phyloP scores from a whole-genome alignment of 2,329 filamentous ascomycete species.

The Aspergillus ibericus region DNA sequence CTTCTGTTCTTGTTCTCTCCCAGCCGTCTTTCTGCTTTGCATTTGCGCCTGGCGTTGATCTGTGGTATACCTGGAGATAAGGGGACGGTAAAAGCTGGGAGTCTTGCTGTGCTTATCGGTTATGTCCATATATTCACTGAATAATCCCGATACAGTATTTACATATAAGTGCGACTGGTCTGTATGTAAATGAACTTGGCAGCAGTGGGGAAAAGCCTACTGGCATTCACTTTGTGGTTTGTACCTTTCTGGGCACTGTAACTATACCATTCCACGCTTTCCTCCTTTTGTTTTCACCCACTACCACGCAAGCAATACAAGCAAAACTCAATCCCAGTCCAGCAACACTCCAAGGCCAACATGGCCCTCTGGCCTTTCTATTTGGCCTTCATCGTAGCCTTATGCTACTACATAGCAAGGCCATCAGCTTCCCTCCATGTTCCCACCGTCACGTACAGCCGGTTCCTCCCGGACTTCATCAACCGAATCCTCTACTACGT shows the following conservation, averaged over 20 bases:
- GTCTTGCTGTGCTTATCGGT: constrained; percentile 13
- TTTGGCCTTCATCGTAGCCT: background rate
- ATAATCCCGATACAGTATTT: background rate
- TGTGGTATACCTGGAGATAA: constrained; percentile 28
- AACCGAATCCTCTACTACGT: constrained; percentile 29
- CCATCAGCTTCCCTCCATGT: constrained; percentile 9
- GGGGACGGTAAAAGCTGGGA: constrained; percentile 21
- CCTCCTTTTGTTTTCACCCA: background rate
- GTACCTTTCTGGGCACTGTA: no score
- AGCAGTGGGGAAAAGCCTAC: no score
- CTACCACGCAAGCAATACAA: background rate
- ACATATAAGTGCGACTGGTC: no score
- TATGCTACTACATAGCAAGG: background rate
- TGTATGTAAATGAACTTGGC: no score
- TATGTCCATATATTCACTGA: constrained; percentile 2
- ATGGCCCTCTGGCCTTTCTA: background rate
- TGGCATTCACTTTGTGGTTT: no score
- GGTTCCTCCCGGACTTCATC: constrained; percentile 24
- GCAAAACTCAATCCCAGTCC: background rate
- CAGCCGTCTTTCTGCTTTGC: constrained; percentile 24
- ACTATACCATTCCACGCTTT: no score
- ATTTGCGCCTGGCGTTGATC: constrained; percentile 32
- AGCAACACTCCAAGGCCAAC: background rate
- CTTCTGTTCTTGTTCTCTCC: constrained; percentile 10
- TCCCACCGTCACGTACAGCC: constrained; percentile 23